Percentiles rank a stretch among this genome's conserved stretches.
These are phyloP conservation scores for Solanum clarkiae DNA, from an alignment of 257 asterid species.

Conservation along the genomic window DNA sequence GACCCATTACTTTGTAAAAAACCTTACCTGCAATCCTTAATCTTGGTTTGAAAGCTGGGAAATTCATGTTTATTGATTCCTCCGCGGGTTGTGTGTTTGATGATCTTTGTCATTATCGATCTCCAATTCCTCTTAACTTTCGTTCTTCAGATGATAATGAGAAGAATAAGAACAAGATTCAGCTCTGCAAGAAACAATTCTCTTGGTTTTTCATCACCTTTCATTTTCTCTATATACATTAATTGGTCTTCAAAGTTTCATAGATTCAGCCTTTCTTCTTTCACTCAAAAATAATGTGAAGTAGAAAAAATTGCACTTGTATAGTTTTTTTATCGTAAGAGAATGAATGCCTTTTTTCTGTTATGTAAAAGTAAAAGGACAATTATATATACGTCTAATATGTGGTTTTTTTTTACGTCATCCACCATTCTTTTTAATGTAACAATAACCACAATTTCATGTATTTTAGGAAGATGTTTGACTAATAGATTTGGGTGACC, in stretches of 20 bases:
- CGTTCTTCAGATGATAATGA: slow-evolving; percentile 16
- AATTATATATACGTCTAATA: neutral
- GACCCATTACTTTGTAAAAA: neutral
- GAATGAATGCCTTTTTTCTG: neutral
- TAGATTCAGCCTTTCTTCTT: slow-evolving; percentile 7
- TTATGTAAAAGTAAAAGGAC: neutral
- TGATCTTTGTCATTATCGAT: neutral
- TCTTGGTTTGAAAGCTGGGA: slow-evolving; percentile 8
- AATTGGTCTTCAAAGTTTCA: neutral
- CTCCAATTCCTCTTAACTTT: neutral
- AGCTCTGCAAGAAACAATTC: slow-evolving; percentile 13
- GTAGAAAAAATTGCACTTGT: neutral
- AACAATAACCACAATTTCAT: neutral
- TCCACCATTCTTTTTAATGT: neutral
- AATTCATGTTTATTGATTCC: neutral
- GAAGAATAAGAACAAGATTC: slow-evolving; percentile 31
- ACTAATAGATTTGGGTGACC: neutral
- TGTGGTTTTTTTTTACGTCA: neutral
- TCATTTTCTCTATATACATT: neutral
- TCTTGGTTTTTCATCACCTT: neutral
- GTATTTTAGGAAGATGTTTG: neutral
- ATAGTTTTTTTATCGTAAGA: neutral
- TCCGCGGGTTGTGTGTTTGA: neutral
- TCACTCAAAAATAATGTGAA: neutral
- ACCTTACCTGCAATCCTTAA: slow-evolving; percentile 12